Evolutionary conservation across 192 early-diverging fungal genomes (phyloP), one percentile per base, ranked within the genome.

Genomic region (Mortierella hygrophila): DNA sequence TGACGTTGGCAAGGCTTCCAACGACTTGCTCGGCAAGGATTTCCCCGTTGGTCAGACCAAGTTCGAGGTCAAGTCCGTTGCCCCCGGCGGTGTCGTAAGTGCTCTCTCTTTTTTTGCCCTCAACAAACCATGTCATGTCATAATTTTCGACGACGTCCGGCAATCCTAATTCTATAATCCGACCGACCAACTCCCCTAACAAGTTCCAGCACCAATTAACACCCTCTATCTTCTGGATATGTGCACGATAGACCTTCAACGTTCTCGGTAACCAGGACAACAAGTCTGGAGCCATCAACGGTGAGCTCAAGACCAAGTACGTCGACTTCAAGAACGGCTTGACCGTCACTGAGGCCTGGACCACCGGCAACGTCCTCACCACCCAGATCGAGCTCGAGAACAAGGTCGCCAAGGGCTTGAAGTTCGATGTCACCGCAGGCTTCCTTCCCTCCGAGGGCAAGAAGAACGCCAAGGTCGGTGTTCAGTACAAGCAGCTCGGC

Each of bases 231-330:
- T 29, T 35, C 37, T 26, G 20, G 57, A 46, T 29, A 49, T 68
- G 16, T 54, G 38, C 49, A 44, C 7, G 69, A 41, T 87, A 97
- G 97, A 95, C 95, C 76, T 99, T 99, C 93, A 99, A 97, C 79
- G 97, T 99, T 75, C 93, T 93, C 88, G 99, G 98, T 76, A 88
- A 91, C 75, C 97, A 97, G 91, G 97, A 99, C 91, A 94, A 94
- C 92, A 99, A 99, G 94, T 93, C 95, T 76, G 97, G 97, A 60
- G 92, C 90, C 87, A 99, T 99, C 86, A 93, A 95, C 83, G 96
- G 96, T 90, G 98, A 99, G 87, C 92, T 99, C 88, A 98, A 99
- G 94, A 96, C 96, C 91, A 99, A 99, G 94, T 99, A 98, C 90
- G 82, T 93, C 70, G 97, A 99, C 94, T 97, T 96, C 93, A 89